Percentiles rank a stretch among this genome's conserved stretches.
These are phyloP conservation scores for Flaveria linearis DNA, from an alignment of 129 eudicot genomes.

Conservation along the genomic window DNA sequence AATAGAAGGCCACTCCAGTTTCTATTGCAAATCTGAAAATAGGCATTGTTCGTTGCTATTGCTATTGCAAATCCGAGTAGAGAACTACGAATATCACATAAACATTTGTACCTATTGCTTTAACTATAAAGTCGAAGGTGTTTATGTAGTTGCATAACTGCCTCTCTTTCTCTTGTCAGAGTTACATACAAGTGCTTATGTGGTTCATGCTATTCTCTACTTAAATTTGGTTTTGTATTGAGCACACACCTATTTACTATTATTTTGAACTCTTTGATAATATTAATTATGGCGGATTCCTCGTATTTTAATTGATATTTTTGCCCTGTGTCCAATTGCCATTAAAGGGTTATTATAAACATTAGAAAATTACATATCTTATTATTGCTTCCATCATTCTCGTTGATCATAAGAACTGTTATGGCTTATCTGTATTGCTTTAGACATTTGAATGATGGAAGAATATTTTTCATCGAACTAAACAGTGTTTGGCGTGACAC, in stretches of 20 bases:
- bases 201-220: neutral
- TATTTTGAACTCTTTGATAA: neutral
- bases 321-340: too few relatives aligned
- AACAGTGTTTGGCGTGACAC: neutral
- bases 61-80: neutral
- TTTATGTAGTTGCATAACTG: neutral
- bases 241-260: neutral
- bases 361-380: too few relatives aligned
- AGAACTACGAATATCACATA: neutral
- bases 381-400: too few relatives aligned
- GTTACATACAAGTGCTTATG: neutral
- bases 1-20: neutral
- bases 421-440: too few relatives aligned
- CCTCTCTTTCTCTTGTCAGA: neutral
- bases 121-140: neutral
- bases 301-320: too few relatives aligned
- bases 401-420: too few relatives aligned
- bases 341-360: too few relatives aligned
- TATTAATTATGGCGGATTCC: neutral
- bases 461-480: too few relatives aligned
- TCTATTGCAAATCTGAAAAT: neutral
- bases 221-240: neutral
- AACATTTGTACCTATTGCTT: neutral
- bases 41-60: neutral
- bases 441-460: too few relatives aligned